Conservation (phyloP, 2,329 filamentous ascomycete genomes). For the Aplosporella prunicola region DNA sequence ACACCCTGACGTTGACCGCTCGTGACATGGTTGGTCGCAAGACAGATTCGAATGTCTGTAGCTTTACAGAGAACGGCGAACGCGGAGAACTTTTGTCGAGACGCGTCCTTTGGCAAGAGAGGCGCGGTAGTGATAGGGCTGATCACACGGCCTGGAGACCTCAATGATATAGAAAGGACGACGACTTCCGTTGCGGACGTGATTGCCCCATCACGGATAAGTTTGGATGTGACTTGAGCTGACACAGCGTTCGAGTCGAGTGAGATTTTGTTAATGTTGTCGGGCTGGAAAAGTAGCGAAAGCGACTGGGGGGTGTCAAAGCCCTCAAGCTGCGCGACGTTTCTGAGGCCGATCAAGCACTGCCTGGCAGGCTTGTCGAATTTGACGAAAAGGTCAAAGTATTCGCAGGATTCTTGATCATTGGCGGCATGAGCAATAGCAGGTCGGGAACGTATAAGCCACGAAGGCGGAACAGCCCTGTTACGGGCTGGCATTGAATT, state of each 20-base stretch:
- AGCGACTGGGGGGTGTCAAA: not conserved
- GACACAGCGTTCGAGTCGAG: not conserved
- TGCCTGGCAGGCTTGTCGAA: not conserved
- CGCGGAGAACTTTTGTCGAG: not conserved
- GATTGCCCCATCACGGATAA: not conserved
- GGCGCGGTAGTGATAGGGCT: not conserved
- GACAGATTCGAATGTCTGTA: not conserved
- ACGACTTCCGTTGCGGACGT: not conserved
- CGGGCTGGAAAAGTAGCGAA: not conserved
- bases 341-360: not conserved
- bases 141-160: not conserved
- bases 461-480: slow-evolving; percentile 1
- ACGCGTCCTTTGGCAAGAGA: not conserved
- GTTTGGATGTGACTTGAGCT: not conserved
- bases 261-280: not conserved
- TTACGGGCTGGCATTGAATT: slow-evolving; percentile 1
- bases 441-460: too few relatives aligned
- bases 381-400: slow-evolving; percentile 1
- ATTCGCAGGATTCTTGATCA: not conserved
- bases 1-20: not conserved
- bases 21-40: not conserved
- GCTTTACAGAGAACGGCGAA: not conserved
- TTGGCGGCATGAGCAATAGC: not conserved
- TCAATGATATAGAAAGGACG: not conserved
- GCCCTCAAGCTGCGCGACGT: not conserved